phyloP scores from a whole-genome alignment of 2,329 filamentous ascomycete genomes.

The Thelonectria olida region DNA sequence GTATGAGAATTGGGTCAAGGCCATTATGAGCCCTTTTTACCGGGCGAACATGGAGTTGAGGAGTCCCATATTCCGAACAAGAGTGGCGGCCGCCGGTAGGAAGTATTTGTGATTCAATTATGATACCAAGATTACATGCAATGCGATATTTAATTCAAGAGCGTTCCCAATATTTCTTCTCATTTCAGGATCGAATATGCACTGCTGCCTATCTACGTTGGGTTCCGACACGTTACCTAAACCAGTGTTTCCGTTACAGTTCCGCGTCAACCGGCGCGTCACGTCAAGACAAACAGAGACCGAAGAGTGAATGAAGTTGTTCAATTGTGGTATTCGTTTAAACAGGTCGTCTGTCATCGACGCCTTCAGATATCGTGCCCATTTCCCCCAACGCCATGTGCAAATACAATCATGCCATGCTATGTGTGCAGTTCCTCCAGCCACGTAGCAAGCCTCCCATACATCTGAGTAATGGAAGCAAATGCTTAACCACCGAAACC shows the following conservation, averaged over 20 bases:
- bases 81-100: constrained; percentile 87
- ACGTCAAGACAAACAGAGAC: too few species aligned
- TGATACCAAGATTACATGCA: constrained; percentile 35
- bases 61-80: constrained; percentile 84
- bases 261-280: not conserved
- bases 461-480: constrained; percentile 1
- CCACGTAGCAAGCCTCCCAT: constrained; percentile 23
- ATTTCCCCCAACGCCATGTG: constrained; percentile 44
- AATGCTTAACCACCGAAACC: constrained; percentile 83
- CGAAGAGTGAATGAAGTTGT: constrained; percentile 18
- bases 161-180: not conserved
- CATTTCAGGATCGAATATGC: too few species aligned
- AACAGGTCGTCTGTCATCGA: constrained; percentile 47
- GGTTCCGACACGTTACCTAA: too few species aligned
- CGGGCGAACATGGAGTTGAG: constrained; percentile 82
- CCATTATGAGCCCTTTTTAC: constrained; percentile 97
- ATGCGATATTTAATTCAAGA: constrained; percentile 5
- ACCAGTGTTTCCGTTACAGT: too few species aligned
- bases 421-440: constrained; percentile 27
- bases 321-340: constrained; percentile 43
- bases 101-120: constrained; percentile 77
- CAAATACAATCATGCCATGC: constrained; percentile 38
- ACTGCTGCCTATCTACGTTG: too few species aligned
- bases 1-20: constrained; percentile 97
- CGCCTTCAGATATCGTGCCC: constrained; percentile 46